Conservation (phyloP, 1,284 basidiomycete genomes). For the Neolentinus lepideus region DNA sequence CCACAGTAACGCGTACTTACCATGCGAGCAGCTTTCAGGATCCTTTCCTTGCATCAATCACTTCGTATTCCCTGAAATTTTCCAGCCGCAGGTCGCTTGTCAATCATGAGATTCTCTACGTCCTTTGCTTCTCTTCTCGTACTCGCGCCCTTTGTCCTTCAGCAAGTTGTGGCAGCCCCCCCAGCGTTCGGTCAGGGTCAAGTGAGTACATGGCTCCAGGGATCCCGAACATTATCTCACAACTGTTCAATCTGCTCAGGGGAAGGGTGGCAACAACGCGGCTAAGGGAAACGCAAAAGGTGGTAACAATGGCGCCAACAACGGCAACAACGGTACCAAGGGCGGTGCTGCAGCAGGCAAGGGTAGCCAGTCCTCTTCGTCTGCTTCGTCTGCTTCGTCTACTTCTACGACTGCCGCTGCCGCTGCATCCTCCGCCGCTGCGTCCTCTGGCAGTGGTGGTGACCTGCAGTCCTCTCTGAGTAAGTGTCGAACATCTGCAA, state of each 20-base stretch:
- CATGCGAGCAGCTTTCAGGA: conserved; percentile 14
- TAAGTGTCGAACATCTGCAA: no score
- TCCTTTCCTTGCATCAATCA: conserved; percentile 28
- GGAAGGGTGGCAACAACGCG: conserved; percentile 5
- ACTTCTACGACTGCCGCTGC: conserved; percentile 10
- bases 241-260: background rate
- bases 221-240: background rate
- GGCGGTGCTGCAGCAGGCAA: conserved; percentile 11
- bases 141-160: conserved; percentile 35
- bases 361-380: conserved; percentile 3
- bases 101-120: conserved; percentile 44
- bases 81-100: conserved; percentile 18
- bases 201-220: conserved; percentile 2
- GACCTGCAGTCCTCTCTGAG: conserved; percentile 2
- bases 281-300: conserved; percentile 9
- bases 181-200: conserved; percentile 9
- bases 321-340: no score
- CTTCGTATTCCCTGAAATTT: conserved; percentile 29
- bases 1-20: background rate
- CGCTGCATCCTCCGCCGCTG: conserved; percentile 6
- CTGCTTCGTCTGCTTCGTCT: conserved; percentile 6
- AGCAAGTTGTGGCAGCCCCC: conserved; percentile 29
- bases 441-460: conserved; percentile 1
- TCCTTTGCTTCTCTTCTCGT: conserved; percentile 33
- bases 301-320: conserved; percentile 9